Percentiles rank a stretch among this genome's conserved stretches.
phyloP scores from a whole-genome alignment of 139 green algal species.

The Chlamydomonas applanata region DNA sequence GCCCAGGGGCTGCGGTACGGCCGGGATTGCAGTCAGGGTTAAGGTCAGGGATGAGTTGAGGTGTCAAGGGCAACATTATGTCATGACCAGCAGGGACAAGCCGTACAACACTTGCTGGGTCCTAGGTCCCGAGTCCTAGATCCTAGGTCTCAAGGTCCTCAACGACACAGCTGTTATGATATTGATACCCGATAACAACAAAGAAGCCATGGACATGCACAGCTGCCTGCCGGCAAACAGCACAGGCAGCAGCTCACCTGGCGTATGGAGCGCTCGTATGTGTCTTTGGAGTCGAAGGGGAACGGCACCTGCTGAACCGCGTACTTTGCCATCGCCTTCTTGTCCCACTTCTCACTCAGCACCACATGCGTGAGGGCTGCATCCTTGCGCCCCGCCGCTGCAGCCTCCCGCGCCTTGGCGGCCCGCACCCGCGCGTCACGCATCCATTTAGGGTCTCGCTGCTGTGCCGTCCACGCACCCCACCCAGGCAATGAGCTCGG shows the following conservation, averaged over 20 bases:
- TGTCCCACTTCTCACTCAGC: slow-evolving; percentile 88
- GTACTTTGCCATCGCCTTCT: slow-evolving; percentile 77
- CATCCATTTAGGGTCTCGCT: slow-evolving; percentile 79
- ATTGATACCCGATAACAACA: not conserved
- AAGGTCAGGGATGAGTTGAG: slow-evolving; percentile 57
- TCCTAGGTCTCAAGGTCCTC: too few species aligned
- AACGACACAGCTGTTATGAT: not conserved
- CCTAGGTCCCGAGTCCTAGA: too few species aligned
- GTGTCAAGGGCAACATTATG: not conserved
- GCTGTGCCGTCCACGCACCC: slow-evolving; percentile 79
- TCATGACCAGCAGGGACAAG: too few species aligned
- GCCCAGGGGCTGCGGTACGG: slow-evolving; percentile 81
- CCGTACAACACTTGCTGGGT: too few species aligned
- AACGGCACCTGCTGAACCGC: slow-evolving; percentile 60
- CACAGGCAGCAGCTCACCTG: too few species aligned
- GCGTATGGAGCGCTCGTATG: slow-evolving; percentile 43
- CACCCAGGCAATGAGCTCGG: slow-evolving; percentile 82
- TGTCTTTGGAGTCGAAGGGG: slow-evolving; percentile 49
- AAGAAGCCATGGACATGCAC: not conserved
- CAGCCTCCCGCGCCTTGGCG: slow-evolving; percentile 50
- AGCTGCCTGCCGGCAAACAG: not conserved
- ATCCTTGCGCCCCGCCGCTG: slow-evolving; percentile 67
- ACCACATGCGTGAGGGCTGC: slow-evolving; percentile 80
- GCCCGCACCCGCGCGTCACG: slow-evolving; percentile 60
- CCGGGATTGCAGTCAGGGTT: too few species aligned